Evolutionary conservation across 2,329 filamentous ascomycete genomes (phyloP).

Genomic region (Stemphylium beticola): DNA sequence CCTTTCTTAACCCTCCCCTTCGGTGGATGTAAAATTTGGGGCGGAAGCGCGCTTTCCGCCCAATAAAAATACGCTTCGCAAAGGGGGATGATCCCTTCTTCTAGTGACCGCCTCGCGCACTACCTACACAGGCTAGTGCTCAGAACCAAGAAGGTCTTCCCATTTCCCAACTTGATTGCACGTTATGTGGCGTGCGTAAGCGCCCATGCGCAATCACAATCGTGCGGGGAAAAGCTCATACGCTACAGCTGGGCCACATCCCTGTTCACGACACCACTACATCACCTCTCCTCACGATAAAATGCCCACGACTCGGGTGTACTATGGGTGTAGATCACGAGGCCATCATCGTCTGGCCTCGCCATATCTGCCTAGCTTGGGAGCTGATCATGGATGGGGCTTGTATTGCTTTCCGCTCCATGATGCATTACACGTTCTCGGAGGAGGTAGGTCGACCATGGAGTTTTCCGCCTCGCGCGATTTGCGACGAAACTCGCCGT

Average conservation of each 20-base stretch:
- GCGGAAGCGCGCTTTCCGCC: too few species aligned
- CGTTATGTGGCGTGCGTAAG: background rate
- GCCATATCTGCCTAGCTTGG: background rate
- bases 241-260: background rate
- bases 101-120: too few species aligned
- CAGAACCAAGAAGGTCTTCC: too few species aligned
- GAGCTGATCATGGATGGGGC: background rate
- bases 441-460: too few species aligned
- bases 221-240: slow-evolving; percentile 1
- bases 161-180: background rate
- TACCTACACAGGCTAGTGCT: too few species aligned
- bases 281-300: background rate
- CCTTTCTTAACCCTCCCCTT: background rate
- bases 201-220: background rate
- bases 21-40: too few species aligned
- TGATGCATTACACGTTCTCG: background rate
- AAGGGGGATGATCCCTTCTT: too few species aligned
- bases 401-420: background rate
- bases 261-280: background rate
- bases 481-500: background rate
- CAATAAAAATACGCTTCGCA: too few species aligned
- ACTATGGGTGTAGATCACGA: slow-evolving; percentile 5
- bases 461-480: slow-evolving; percentile 3
- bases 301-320: slow-evolving; percentile 1
- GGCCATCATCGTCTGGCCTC: background rate